Conservation (phyloP, 176 grass and related monocot genomes). For the Pharus latifolius region DNA sequence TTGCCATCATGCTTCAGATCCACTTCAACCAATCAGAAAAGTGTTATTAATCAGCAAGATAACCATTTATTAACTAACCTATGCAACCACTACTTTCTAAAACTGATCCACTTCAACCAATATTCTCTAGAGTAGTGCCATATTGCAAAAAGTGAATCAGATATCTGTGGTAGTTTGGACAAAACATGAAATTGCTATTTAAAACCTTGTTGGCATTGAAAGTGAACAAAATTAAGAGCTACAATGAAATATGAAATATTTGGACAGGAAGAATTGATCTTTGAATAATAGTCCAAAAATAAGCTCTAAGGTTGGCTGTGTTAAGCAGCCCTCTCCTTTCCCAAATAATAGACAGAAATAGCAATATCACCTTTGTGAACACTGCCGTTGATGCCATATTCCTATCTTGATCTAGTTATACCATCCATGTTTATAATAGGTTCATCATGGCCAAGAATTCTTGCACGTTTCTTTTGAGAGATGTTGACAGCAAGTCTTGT, state of each 20-base stretch:
- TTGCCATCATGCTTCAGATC: background rate
- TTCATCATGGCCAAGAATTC: too few species aligned
- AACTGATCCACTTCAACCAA: background rate
- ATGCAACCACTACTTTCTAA: background rate
- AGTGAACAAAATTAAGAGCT: background rate
- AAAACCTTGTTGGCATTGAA: background rate
- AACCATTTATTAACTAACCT: background rate
- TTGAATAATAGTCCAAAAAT: background rate
- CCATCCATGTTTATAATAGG: too few species aligned
- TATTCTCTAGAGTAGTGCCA: background rate
- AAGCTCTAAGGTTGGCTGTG: background rate
- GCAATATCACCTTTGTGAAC: background rate
- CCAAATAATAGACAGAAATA: background rate
- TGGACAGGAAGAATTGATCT: background rate
- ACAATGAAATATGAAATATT: too few species aligned
- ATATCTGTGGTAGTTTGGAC: background rate
- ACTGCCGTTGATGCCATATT: background rate
- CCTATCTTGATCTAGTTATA: too few species aligned
- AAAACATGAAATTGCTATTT: background rate
- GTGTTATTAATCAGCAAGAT: background rate
- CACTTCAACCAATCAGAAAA: background rate
- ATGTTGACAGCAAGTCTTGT: too few species aligned
- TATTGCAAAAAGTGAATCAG: background rate
- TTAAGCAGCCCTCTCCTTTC: background rate
- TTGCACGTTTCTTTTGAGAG: too few species aligned